Conservation (phyloP, 2,329 filamentous ascomycete genomes). For the Diaporthe helianthi region DNA sequence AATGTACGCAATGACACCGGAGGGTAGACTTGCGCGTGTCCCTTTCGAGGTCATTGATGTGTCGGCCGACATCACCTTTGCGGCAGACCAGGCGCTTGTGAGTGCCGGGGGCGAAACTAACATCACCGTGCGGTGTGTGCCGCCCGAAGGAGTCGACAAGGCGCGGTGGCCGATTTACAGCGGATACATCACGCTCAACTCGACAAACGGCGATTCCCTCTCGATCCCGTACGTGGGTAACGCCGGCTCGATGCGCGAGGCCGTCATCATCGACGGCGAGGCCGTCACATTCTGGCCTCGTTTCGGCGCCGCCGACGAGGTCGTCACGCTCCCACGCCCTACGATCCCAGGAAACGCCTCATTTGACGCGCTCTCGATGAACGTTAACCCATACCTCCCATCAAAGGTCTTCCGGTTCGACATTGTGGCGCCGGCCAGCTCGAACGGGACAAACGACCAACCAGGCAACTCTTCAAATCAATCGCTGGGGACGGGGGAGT, state of each 20-base stretch:
- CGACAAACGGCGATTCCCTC: background rate
- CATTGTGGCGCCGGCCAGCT: background rate
- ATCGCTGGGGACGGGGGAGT: background rate
- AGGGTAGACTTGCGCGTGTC: background rate
- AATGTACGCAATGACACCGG: background rate
- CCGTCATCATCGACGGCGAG: background rate
- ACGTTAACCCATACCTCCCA: background rate
- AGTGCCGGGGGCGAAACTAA: background rate
- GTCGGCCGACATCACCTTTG: background rate
- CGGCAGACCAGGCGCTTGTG: background rate
- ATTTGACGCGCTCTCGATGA: background rate
- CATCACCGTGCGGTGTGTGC: background rate
- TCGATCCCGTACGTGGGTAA: slow-evolving; percentile 1
- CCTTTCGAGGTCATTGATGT: background rate
- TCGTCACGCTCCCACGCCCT: background rate
- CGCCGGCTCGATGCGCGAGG: background rate
- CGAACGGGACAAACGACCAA: background rate
- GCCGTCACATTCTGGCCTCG: background rate
- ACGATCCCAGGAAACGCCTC: background rate
- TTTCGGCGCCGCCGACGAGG: background rate
- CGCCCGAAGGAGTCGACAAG: background rate
- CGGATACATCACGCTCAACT: slow-evolving; percentile 5
- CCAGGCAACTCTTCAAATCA: background rate
- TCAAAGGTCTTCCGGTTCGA: background rate
- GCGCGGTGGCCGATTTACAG: background rate